Evolutionary conservation across 2,329 filamentous ascomycete species (phyloP).

Genomic region (Colletotrichum zoysiae): DNA sequence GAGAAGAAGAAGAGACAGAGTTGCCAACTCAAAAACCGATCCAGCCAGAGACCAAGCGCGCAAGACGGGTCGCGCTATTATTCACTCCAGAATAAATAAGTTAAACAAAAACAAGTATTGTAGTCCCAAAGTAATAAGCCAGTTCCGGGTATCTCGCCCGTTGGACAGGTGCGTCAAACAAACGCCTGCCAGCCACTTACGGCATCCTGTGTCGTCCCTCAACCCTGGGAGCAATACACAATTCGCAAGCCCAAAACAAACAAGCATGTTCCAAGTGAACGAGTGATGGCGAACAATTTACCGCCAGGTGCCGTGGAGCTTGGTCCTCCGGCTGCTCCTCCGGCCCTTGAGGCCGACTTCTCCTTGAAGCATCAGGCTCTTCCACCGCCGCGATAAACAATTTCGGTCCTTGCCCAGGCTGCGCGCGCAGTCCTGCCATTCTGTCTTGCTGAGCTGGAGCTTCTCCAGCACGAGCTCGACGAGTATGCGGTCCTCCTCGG

Average conservation of each 20-base stretch:
- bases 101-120: neutral
- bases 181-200: neutral
- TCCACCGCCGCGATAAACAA: slow-evolving; percentile 71
- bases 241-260: neutral
- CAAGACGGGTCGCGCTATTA: neutral
- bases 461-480: slow-evolving; percentile 78
- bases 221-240: neutral
- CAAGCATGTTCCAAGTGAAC: too few species aligned
- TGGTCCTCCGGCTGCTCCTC: slow-evolving; percentile 58
- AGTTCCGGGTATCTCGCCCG: neutral
- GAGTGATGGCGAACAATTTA: slow-evolving; percentile 43
- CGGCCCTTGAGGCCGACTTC: slow-evolving; percentile 69
- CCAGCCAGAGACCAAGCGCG: slow-evolving; percentile 6
- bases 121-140: neutral
- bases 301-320: slow-evolving; percentile 69
- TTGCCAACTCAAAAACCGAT: neutral
- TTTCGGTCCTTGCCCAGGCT: slow-evolving; percentile 71
- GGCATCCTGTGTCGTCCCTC: neutral
- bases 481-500: slow-evolving; percentile 73
- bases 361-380: slow-evolving; percentile 69
- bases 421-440: slow-evolving; percentile 77
- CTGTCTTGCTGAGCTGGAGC: slow-evolving; percentile 71
- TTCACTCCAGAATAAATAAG: neutral
- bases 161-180: neutral
- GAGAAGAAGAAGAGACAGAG: neutral